Evolutionary conservation across 352 stramenopile genomes (phyloP).

Genomic region (Phytophthora colocasiae): DNA sequence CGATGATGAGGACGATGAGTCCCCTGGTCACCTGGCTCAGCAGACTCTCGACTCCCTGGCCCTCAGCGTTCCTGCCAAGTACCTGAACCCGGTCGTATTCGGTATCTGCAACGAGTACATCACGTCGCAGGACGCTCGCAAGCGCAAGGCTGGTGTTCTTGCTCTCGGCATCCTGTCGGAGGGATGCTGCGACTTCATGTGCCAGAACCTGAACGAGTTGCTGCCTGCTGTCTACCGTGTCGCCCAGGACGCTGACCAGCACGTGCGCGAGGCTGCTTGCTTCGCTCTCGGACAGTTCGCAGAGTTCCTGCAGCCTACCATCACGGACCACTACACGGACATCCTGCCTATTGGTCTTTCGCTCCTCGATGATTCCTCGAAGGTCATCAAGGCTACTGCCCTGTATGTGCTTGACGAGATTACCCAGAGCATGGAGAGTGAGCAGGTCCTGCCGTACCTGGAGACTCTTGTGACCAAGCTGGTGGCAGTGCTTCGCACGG

Average conservation of each 20-base stretch:
- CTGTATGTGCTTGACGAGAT: constrained; percentile 99
- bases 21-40: constrained; percentile 80
- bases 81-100: constrained; percentile 82
- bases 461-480: constrained; percentile 97
- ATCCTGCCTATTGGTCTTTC: constrained; percentile 97
- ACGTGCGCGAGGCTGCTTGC: constrained; percentile 96
- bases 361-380: constrained; percentile 94
- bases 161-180: constrained; percentile 97
- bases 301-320: constrained; percentile 98
- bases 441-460: constrained; percentile 95
- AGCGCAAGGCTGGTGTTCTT: constrained; percentile 97
- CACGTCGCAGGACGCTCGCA: constrained; percentile 84
- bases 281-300: constrained; percentile 98
- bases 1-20: constrained; percentile 85
- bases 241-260: constrained; percentile 92
- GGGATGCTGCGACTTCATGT: constrained; percentile 95
- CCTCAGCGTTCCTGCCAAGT: constrained; percentile 83
- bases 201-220: constrained; percentile 93
- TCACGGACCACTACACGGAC: constrained; percentile 94
- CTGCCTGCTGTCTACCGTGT: constrained; percentile 93
- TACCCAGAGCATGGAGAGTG: constrained; percentile 97
- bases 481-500: constrained; percentile 91
- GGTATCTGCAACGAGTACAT: constrained; percentile 91
- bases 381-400: constrained; percentile 95
- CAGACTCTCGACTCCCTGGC: constrained; percentile 88